Evolutionary conservation across 164 flowering plant genomes (phyloP), one percentile per base, ranked within the genome.

Genomic region (Vitis amurensis): DNA sequence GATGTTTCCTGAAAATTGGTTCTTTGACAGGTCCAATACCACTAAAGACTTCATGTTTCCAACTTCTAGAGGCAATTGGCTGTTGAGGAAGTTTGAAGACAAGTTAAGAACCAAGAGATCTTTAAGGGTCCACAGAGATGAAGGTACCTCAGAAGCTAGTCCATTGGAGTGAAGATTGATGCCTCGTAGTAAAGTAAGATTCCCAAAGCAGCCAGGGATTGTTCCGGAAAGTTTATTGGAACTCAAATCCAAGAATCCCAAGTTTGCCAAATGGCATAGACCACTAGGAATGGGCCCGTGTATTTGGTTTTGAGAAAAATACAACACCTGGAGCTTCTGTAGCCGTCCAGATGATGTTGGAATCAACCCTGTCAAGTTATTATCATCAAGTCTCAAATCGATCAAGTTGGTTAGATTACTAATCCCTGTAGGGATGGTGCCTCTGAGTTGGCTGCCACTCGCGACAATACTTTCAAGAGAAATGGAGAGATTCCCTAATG

Each of bases 161-260:
- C 5, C 14, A n/a, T 62, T 62, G 19, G 65, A 62, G 65, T 62
- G 17, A 1, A 62, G 52, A 49, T 49, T 0, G 50, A 49, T 19
- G 50, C 11, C 11, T 11, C 50, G 50, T 8, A 49, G 50, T 19
- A 19, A 19, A 19, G 29, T 62, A 47, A 62, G 52, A 62, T 62
- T 62, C 9, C 65, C 65, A 8, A 62, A 44, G 12, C 65, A 62
- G 9, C 8, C 9, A n/a, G 65, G 52, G 16, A 62, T 62, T 7
- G 11, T 4, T 2, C 65, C 65, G 8, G 51, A 44, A 62, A 62
- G n/a, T 11, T 62, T 44, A 17, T 62, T 62, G 2, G 50, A 44
- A 44, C 65, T 44, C 19, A 62, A 62, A 37, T 37, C 51, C 50
- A 62, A 47, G 19, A 30, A 50, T 6, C 65, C 65, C 51, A 62